A percentile compares a stretch with the other conserved stretches of the same genome.
phyloP scores from a whole-genome alignment of 2,329 filamentous ascomycete genomes.

The Fusarium chuoi region DNA sequence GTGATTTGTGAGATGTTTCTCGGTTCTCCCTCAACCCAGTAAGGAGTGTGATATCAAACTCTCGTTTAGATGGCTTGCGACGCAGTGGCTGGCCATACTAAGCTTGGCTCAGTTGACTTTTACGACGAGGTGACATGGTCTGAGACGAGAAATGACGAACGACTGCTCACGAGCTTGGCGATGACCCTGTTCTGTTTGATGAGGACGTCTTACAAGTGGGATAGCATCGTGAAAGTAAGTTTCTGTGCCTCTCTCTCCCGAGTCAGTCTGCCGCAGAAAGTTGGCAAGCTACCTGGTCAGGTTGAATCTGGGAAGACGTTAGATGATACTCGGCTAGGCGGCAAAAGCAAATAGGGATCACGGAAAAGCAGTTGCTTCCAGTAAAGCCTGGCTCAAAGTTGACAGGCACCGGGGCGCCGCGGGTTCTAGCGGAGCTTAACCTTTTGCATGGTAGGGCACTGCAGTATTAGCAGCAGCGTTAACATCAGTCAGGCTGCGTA shows the following conservation, averaged over 20 bases:
- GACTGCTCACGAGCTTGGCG: slow-evolving; percentile 13
- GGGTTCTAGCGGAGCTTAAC: slow-evolving; percentile 25
- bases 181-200: slow-evolving; percentile 20
- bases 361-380: slow-evolving; percentile 29
- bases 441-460: slow-evolving; percentile 10
- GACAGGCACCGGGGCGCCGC: slow-evolving; percentile 17
- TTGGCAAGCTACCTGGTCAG: slow-evolving; percentile 25
- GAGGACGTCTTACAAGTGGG: background rate
- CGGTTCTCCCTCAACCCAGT: background rate
- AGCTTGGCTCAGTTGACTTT: slow-evolving; percentile 14
- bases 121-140: slow-evolving; percentile 31
- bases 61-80: slow-evolving; percentile 14
- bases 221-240: slow-evolving; percentile 17
- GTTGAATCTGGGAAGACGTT: slow-evolving; percentile 22
- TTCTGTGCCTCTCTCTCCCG: slow-evolving; percentile 19
- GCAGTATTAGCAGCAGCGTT: background rate
- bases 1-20: slow-evolving; percentile 17
- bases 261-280: slow-evolving; percentile 31
- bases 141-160: slow-evolving; percentile 23
- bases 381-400: slow-evolving; percentile 11
- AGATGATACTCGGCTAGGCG: slow-evolving; percentile 27
- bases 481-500: background rate
- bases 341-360: slow-evolving; percentile 31
- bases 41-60: slow-evolving; percentile 7
- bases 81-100: slow-evolving; percentile 6